Evolutionary conservation across 257 asterid genomes (phyloP), one percentile per base, ranked within the genome.

Genomic region (Scutellaria baicalensis): DNA sequence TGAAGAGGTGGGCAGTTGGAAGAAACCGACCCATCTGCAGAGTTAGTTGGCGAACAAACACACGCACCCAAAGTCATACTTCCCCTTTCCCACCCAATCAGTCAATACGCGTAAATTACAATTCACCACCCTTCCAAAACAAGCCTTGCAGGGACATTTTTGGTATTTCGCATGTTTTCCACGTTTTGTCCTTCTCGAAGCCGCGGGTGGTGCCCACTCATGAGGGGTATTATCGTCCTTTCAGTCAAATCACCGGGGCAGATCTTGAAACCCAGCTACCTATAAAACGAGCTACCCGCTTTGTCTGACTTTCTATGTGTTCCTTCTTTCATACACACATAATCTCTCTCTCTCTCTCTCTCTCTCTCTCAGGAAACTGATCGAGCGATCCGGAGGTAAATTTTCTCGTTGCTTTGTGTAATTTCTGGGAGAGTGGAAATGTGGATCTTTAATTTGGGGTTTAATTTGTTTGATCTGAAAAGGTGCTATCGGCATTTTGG

Each of bases 221-320:
- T 2, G 13, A 55, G 64, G 81, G 84, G 69, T 10, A 50, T 13
- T 47, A 10, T 49, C 1, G 84, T 73, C 62, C 1, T 68, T 76
- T 69, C 4, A 0, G 0, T 3, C 13, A 1, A 43, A 8, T 66
- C 42, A 9, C 42, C 66, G 18, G 45, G 9, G 44, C 69, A 70
- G 82, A 73, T 82, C 84, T 74, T 74, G 82, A 64, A 38, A 39
- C 72, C 54, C 76, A 66, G 74, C 79, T 80, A 79, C 82, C 82
- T 83, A 79, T 80, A 73, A 70, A 83, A 68, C 5, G 64, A 58
- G 68, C 81, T 79, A 50, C 80, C 74, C 79, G 84, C 77, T 75
- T 49, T 72, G 63, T 80, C 81, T 68, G 70, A 61, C 55, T 66
- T 52, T 13, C 47, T 69, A 63, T 18, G 63, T 58, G 64, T 64